Percentiles rank a stretch among this genome's conserved stretches.
Evolutionary conservation across 2,329 filamentous ascomycete genomes (phyloP).

Genomic region (Teratosphaeriaceae sp.): DNA sequence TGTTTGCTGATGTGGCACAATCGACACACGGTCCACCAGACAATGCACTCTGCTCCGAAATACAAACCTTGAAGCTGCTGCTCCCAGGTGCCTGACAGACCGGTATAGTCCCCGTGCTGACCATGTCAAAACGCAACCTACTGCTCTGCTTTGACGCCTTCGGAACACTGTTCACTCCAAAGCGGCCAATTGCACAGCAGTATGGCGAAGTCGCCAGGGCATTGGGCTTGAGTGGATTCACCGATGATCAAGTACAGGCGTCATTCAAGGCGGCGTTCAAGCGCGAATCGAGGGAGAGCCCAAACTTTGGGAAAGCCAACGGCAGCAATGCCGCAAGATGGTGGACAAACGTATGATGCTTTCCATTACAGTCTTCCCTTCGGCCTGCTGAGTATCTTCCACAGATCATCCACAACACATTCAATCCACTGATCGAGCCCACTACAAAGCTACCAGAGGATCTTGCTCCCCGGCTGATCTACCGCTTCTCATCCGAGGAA

Average conservation of each 20-base stretch:
- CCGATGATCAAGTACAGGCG: conserved; percentile 34
- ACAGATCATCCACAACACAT: conserved; percentile 50
- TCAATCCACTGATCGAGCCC: conserved; percentile 34
- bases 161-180: conserved; percentile 55
- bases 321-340: conserved; percentile 48
- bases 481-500: conserved; percentile 47
- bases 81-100: too few relatives aligned
- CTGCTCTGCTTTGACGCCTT: conserved; percentile 59
- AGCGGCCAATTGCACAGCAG: conserved; percentile 43
- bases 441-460: conserved; percentile 35
- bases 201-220: conserved; percentile 48
- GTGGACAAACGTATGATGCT: conserved; percentile 50
- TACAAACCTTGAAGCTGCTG: too few relatives aligned
- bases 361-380: background rate
- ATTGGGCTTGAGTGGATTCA: conserved; percentile 43
- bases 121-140: conserved; percentile 37
- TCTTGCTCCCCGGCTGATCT: conserved; percentile 44
- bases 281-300: conserved; percentile 39
- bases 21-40: too few relatives aligned
- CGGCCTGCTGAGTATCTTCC: conserved; percentile 1
- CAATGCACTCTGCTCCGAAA: too few relatives aligned
- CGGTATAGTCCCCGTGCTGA: too few relatives aligned
- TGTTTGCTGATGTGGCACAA: too few relatives aligned
- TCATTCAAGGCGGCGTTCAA: conserved; percentile 45
- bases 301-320: conserved; percentile 53